Base-by-base conservation (phyloP, 495 filamentous ascomycete genomes). In the Penicillium desertorum region DNA sequence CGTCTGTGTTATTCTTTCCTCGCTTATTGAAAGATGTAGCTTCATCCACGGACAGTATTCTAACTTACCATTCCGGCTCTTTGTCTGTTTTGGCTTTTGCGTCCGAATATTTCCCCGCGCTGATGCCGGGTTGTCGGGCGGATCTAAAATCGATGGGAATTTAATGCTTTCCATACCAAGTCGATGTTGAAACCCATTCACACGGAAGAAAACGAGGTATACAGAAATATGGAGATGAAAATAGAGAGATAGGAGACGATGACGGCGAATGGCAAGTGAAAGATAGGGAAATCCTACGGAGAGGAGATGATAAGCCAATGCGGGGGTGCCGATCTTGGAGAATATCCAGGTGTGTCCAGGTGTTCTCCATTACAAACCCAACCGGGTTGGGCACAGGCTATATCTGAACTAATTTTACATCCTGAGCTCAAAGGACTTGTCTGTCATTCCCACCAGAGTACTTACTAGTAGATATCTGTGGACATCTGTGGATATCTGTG, bases 21-120 rank as follows among this genome's bases (percentile, higher is more conserved):
- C 30, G 10, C 3, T 34, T 4, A 39, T 17, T 9, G n/a, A 17
- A n/a, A 17, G 36, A 39, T 17, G 16, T n/a, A 17, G 16, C 1
- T 6, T 17, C 36, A 17, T 5, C 23, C 23, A 25, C 0, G 23
- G 23, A 25, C 6, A 6, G 2, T 16, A 37, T 7, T 39, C 2
- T 39, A 17, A 72, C 80, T 57, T 84, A 90, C 88, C 89, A 79
- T 91, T 91, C 63, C 89, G 84, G 71, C 88, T 91, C 67, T 92
- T 92, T 47, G 86, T 88, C 72, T 91, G 89, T 62, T 91, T 92
- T 8, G 84, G 84, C 63, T 88, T 91, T 42, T 57, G 62, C 10
- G 64, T 56, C 65, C 44, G 59, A 61, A 76, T 55, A 41, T 76
- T 66, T 57, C 63, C 60, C 56, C 56, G 56, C 53, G 76, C 60